Conservation (phyloP, 495 filamentous ascomycete genomes). For the Bacidia gigantensis region DNA sequence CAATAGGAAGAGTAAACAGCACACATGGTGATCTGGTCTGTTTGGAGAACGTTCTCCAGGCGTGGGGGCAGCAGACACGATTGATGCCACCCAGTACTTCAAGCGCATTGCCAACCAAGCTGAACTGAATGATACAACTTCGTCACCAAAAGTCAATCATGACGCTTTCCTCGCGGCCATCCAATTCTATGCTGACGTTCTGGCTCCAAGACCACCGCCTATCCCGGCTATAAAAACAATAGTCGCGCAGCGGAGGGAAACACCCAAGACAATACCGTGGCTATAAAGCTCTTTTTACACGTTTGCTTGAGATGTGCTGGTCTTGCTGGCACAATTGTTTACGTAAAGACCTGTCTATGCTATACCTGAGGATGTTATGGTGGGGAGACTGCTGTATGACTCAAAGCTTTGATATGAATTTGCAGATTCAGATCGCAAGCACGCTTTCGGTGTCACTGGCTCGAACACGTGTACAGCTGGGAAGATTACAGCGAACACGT, state of each 20-base stretch:
- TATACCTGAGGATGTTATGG: not conserved
- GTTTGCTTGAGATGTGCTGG: not conserved
- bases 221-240: not conserved
- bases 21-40: conserved; percentile 1
- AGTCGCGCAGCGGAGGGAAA: not conserved
- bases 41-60: not conserved
- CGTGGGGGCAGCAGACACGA: not conserved
- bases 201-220: not conserved
- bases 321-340: not conserved
- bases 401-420: not conserved
- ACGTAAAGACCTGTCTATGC: not conserved
- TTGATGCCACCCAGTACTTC: not conserved
- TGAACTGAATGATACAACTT: not conserved
- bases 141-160: conserved; percentile 1
- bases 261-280: not conserved
- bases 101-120: not conserved
- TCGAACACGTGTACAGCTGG: not conserved
- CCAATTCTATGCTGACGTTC: not conserved
- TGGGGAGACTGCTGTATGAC: not conserved
- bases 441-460: not conserved
- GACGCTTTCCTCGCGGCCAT: not conserved
- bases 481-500: not conserved
- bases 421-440: too few species aligned
- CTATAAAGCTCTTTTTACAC: not conserved
- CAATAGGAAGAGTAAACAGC: not conserved